Evolutionary conservation across 176 grass and related monocot genomes (phyloP), one percentile per base, ranked within the genome.

Genomic region (Aegilops longissima): DNA sequence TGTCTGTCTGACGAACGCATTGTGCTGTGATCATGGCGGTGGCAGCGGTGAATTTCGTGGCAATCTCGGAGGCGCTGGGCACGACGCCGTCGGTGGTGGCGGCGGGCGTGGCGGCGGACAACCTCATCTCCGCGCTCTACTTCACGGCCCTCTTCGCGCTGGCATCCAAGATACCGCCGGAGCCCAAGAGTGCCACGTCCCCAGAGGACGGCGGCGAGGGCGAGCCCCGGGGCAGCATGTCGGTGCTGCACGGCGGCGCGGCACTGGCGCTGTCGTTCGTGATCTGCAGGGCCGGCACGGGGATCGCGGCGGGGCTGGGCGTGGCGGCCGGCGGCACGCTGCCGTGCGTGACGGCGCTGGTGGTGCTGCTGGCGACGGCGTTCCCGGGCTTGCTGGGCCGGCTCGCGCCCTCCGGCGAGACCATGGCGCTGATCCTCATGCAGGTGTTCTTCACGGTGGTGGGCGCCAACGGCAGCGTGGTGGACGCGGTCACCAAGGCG

Each of bases 391-490:
- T 58, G 21, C 77, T 98, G 9, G 84, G 91, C 52, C 25, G 14
- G 59, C 86, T 95, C 0, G 93, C 96, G 67, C 90, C 93, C 24
- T 78, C 90, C 14, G 92, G 93, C 65, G 89, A 98, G 89, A 80
- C 91, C 17, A 86, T 98, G 79, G 93, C 96, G 59, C 72, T 95
- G 64, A 94, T 98, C 90, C 90, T 98, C 5, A 98, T 95, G 96
- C 96, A 95, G 93, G 93, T 95, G 77, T 98, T 98, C 88, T 95
- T 98, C 79, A 39, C 82, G 24, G 93, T 92, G 52, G 90, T 98
- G 23, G 96, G 93, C 3, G 93, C 92, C 74, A 98, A 92, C 76
- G 96, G 96, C 34, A 98, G 91, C 84, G 80, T 95, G 81, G 89
- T 89, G 21, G 91, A 94, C 80, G 96, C 92, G 20, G 89, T 94